phyloP scores from a whole-genome alignment of 73 alveolate species.

The Durusdinium trenchii region DNA sequence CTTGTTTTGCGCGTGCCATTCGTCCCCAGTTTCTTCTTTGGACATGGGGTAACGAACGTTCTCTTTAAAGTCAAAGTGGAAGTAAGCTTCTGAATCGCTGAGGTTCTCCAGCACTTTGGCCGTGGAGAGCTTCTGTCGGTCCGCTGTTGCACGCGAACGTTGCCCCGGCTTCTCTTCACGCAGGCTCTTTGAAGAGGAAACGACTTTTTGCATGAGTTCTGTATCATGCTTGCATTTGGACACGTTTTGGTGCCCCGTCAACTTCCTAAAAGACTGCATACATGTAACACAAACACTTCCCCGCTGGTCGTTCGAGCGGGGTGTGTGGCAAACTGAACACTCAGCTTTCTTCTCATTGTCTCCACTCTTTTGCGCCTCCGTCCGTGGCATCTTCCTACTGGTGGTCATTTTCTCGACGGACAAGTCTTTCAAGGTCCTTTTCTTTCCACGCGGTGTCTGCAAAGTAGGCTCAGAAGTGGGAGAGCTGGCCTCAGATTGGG shows the following conservation, averaged over 20 bases:
- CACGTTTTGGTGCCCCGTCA: neutral
- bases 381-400: neutral
- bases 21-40: slow-evolving; percentile 33
- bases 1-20: slow-evolving; percentile 58
- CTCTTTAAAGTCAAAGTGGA: slow-evolving; percentile 31
- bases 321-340: neutral
- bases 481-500: neutral
- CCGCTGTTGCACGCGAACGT: neutral
- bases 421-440: neutral
- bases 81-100: neutral
- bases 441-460: neutral
- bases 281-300: neutral
- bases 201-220: neutral
- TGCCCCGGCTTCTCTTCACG: neutral
- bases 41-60: neutral
- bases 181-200: too few relatives aligned
- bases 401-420: neutral
- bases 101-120: neutral
- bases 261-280: neutral
- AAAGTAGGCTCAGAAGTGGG: neutral
- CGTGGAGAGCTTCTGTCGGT: neutral
- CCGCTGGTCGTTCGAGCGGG: neutral
- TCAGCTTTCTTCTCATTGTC: neutral
- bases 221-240: neutral
- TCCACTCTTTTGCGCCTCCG: neutral